These are phyloP conservation scores for Puccinia brachypodii DNA, from an alignment of 1,284 basidiomycete genomes.

Conservation along the genomic window DNA sequence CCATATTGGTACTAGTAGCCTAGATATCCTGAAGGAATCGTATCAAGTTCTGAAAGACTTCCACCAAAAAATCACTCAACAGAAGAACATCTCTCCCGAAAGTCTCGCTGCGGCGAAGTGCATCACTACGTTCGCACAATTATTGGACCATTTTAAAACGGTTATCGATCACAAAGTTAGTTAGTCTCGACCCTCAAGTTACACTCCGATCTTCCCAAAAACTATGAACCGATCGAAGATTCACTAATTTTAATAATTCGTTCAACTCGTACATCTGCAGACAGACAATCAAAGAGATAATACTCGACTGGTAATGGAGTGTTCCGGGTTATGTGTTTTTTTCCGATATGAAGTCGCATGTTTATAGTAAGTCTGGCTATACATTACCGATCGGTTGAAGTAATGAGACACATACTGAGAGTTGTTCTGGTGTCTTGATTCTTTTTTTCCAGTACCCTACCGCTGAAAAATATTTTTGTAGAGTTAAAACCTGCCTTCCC, in stretches of 20 bases:
- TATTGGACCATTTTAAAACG: slow-evolving; percentile 10
- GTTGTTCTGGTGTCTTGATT: neutral
- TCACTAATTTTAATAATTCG: neutral
- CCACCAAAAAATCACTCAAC: neutral
- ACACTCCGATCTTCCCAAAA: neutral
- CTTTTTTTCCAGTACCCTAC: slow-evolving; percentile 14
- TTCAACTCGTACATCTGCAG: slow-evolving; percentile 21
- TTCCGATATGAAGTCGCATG: slow-evolving; percentile 24
- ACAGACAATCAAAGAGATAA: neutral
- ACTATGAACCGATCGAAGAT: neutral
- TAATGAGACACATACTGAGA: neutral
- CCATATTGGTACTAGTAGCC: neutral
- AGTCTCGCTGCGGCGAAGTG: neutral
- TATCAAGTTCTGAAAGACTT: slow-evolving; percentile 21
- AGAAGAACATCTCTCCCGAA: neutral
- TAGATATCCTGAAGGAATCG: slow-evolving; percentile 3
- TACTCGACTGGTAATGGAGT: neutral
- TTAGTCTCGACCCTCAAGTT: neutral
- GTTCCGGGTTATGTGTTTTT: slow-evolving; percentile 4
- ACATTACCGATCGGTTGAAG: neutral
- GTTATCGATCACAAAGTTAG: slow-evolving; percentile 25
- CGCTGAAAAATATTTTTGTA: slow-evolving; percentile 30
- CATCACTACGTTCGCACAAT: neutral
- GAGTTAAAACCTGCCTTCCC: neutral
- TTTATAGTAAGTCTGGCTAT: slow-evolving; percentile 9